Percentiles rank a stretch among this genome's conserved stretches.
Conservation (phyloP, 1,284 basidiomycete genomes). For the Trametes polyzona region DNA sequence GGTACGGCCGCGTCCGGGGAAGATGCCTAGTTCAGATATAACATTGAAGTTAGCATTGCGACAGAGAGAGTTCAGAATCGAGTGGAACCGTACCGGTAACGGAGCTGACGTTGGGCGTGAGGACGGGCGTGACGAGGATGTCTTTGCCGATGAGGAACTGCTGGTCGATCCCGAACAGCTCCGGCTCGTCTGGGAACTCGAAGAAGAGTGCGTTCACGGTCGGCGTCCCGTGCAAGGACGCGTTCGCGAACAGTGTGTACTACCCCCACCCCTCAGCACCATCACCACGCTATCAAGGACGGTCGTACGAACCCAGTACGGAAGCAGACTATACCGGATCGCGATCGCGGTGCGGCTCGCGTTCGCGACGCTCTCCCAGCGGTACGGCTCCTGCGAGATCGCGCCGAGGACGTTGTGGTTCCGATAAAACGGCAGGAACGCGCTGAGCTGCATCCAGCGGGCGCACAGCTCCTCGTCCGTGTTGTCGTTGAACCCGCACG, state of each 20-base stretch:
- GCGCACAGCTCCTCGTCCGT: constrained; percentile 77
- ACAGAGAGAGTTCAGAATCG: neutral
- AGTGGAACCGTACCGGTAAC: constrained; percentile 47
- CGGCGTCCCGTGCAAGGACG: constrained; percentile 65
- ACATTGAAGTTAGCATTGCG: neutral
- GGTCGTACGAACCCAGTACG: constrained; percentile 64
- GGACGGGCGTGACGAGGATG: constrained; percentile 76
- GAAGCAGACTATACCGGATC: constrained; percentile 68
- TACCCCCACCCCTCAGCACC: constrained; percentile 29
- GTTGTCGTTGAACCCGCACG: constrained; percentile 65
- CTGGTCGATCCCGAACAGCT: constrained; percentile 63
- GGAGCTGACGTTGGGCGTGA: constrained; percentile 58
- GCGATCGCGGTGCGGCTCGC: constrained; percentile 74
- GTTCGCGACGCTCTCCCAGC: constrained; percentile 76
- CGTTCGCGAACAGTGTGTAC: constrained; percentile 78
- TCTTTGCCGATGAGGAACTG: constrained; percentile 76
- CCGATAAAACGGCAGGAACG: constrained; percentile 75
- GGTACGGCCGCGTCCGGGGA: constrained; percentile 62
- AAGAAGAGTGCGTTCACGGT: constrained; percentile 76
- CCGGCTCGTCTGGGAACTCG: constrained; percentile 73
- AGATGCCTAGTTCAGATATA: constrained; percentile 46
- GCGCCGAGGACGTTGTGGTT: constrained; percentile 70
- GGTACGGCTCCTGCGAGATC: constrained; percentile 73
- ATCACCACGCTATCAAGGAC: too few relatives aligned
- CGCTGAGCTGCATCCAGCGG: constrained; percentile 81